phyloP scores from a whole-genome alignment of 352 stramenopile species.

The Elongisporangium undulatum region DNA sequence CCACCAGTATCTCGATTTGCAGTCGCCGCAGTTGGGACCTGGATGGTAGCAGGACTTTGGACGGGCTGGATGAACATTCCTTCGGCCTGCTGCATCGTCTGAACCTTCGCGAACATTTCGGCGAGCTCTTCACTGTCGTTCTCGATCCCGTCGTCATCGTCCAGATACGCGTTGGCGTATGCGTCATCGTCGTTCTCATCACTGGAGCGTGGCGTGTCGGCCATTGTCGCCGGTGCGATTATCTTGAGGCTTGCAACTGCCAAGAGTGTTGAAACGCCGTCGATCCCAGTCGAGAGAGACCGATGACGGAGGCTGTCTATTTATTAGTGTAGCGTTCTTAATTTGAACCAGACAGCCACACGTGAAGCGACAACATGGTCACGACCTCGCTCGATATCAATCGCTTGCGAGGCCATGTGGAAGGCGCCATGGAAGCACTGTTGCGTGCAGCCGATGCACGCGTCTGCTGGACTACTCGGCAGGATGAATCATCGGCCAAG shows the following conservation, averaged over 20 bases:
- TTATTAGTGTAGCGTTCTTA: background rate
- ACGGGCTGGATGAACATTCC: conserved; percentile 5
- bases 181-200: conserved; percentile 12
- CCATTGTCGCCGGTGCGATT: background rate
- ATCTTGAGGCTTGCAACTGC: background rate
- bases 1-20: background rate
- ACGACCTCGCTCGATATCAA: conserved; percentile 26
- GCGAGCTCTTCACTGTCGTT: conserved; percentile 57
- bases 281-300: conserved; percentile 3
- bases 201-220: background rate
- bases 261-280: background rate
- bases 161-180: conserved; percentile 35
- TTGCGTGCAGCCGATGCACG: conserved; percentile 50
- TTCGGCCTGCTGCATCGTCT: conserved; percentile 55
- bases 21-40: background rate
- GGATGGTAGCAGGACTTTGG: background rate
- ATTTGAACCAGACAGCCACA: background rate
- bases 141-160: conserved; percentile 34
- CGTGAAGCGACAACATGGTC: conserved; percentile 3
- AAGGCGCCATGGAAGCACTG: conserved; percentile 52
- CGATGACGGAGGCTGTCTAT: background rate
- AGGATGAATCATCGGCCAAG: conserved; percentile 6
- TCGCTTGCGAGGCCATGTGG: conserved; percentile 50
- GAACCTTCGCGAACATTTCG: conserved; percentile 71
- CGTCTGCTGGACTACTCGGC: conserved; percentile 40